Percentiles rank a stretch among this genome's conserved stretches.
These are phyloP conservation scores for Geum urbanum DNA, from an alignment of 306 rosid genomes.

Conservation along the genomic window DNA sequence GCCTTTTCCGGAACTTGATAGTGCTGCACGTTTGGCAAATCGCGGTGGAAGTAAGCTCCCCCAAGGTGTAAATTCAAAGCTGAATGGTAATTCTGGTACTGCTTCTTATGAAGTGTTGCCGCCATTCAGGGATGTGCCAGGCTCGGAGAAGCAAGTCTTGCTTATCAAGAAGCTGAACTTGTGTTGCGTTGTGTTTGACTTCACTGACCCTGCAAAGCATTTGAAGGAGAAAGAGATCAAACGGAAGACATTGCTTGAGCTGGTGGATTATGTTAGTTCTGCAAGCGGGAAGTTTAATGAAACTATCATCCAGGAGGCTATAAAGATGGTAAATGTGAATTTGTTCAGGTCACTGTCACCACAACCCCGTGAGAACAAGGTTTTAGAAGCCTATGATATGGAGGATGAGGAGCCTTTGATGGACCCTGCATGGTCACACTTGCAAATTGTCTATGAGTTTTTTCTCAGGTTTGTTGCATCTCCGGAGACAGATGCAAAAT, in stretches of 20 bases:
- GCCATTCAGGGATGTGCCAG: constrained; percentile 53
- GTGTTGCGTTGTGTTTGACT: constrained; percentile 54
- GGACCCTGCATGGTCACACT: constrained; percentile 67
- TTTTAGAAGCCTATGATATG: constrained; percentile 42
- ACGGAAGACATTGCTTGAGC: constrained; percentile 59
- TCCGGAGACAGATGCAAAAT: constrained; percentile 53
- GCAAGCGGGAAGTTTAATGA: constrained; percentile 51
- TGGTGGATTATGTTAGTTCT: constrained; percentile 59
- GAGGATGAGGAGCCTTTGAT: constrained; percentile 58
- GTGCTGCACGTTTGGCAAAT: constrained; percentile 27
- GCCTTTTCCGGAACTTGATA: constrained; percentile 22
- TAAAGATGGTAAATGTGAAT: constrained; percentile 55
- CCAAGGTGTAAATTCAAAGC: constrained; percentile 30
- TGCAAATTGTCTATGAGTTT: constrained; percentile 58
- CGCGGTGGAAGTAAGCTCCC: constrained; percentile 33
- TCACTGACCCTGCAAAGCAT: constrained; percentile 48
- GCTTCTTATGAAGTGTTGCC: constrained; percentile 49
- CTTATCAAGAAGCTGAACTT: constrained; percentile 48
- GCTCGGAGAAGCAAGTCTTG: constrained; percentile 56
- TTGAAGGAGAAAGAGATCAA: constrained; percentile 60
- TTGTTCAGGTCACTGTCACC: constrained; percentile 46
- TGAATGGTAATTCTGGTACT: constrained; percentile 29
- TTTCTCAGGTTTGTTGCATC: constrained; percentile 58
- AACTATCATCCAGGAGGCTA: constrained; percentile 40
- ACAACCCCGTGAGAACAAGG: constrained; percentile 54